Conservation (phyloP, 768 basidiomycete species). For the Auriscalpium microsporum region DNA sequence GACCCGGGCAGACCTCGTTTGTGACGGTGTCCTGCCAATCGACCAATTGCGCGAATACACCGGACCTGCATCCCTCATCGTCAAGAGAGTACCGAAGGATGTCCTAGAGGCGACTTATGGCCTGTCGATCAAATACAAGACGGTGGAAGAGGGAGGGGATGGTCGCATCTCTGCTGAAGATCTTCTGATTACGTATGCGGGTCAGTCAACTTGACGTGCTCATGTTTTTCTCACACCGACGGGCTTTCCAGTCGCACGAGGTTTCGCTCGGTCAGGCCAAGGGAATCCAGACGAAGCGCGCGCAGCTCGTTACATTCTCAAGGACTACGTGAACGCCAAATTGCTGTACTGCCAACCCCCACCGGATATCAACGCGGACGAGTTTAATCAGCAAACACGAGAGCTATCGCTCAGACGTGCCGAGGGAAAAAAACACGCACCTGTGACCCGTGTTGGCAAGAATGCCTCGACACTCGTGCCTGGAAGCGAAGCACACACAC, state of each 20-base stretch:
- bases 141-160: slow-evolving; percentile 78
- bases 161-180: slow-evolving; percentile 68
- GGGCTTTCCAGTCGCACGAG: slow-evolving; percentile 65
- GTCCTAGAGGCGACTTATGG: slow-evolving; percentile 92
- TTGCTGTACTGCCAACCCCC: slow-evolving; percentile 87
- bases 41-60: slow-evolving; percentile 94
- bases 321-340: slow-evolving; percentile 95
- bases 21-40: slow-evolving; percentile 94
- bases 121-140: slow-evolving; percentile 55
- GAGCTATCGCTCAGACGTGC: slow-evolving; percentile 49
- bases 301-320: slow-evolving; percentile 84
- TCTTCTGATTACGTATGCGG: slow-evolving; percentile 83
- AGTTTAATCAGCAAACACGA: slow-evolving; percentile 71
- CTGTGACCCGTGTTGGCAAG: slow-evolving; percentile 77
- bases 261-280: slow-evolving; percentile 87
- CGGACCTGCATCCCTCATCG: slow-evolving; percentile 73
- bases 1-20: slow-evolving; percentile 91
- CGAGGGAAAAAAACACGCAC: slow-evolving; percentile 81
- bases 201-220: slow-evolving; percentile 40
- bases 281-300: slow-evolving; percentile 97
- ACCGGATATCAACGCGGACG: slow-evolving; percentile 53
- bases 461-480: slow-evolving; percentile 76
- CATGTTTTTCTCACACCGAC: slow-evolving; percentile 1
- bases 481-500: slow-evolving; percentile 2
- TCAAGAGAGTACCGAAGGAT: slow-evolving; percentile 67